phyloP scores from a whole-genome alignment of 495 filamentous ascomycete genomes.

The Jackrogersella multiformis region DNA sequence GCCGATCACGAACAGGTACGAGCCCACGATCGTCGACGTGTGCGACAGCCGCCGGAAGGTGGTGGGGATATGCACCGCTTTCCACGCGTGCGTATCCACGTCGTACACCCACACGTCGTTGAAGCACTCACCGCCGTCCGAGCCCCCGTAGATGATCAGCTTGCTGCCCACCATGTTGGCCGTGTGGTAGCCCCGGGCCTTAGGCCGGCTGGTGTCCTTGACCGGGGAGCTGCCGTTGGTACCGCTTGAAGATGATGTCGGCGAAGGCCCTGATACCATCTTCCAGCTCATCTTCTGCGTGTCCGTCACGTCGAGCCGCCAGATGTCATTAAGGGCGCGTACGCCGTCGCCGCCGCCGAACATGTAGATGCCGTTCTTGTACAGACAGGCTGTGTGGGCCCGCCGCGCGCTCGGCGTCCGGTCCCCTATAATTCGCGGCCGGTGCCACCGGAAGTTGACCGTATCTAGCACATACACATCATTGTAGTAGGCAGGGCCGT shows the following conservation, averaged over 20 bases:
- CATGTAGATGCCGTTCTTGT: slow-evolving; percentile 72
- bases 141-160: slow-evolving; percentile 72
- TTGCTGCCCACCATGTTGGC: slow-evolving; percentile 75
- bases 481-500: slow-evolving; percentile 73
- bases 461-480: slow-evolving; percentile 75
- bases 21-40: slow-evolving; percentile 71
- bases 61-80: slow-evolving; percentile 59
- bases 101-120: slow-evolving; percentile 75
- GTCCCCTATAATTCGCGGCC: slow-evolving; percentile 63
- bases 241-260: slow-evolving; percentile 4
- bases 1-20: slow-evolving; percentile 71
- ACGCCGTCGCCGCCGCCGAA: slow-evolving; percentile 74
- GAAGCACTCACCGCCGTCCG: slow-evolving; percentile 72
- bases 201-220: slow-evolving; percentile 55
- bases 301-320: slow-evolving; percentile 71
- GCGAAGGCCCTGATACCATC: slow-evolving; percentile 58
- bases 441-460: slow-evolving; percentile 67
- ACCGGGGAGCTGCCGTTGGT: slow-evolving; percentile 32
- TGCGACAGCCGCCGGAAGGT: slow-evolving; percentile 69
- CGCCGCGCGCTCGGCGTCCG: slow-evolving; percentile 63
- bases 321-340: slow-evolving; percentile 71
- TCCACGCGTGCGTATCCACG: slow-evolving; percentile 65
- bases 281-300: slow-evolving; percentile 70
- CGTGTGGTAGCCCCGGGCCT: slow-evolving; percentile 72
- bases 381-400: slow-evolving; percentile 72